Percentiles rank a stretch among this genome's conserved stretches.
Conservation (phyloP, 345 rosid species). For the Salix suchowensis region DNA sequence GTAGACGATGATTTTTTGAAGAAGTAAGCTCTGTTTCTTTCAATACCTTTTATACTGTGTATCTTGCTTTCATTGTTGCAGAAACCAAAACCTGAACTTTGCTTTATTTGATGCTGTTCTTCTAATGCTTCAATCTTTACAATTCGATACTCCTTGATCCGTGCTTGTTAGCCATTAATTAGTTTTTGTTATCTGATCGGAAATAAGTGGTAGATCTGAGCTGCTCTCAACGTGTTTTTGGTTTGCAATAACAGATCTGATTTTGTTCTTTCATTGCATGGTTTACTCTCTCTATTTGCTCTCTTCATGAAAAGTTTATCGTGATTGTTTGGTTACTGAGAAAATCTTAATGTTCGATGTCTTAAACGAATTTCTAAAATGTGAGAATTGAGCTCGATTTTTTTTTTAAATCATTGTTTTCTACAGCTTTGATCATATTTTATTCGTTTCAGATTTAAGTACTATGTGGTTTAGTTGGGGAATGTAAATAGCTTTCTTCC, state of each 20-base stretch:
- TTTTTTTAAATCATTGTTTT: background rate
- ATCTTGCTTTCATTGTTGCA: background rate
- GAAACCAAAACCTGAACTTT: background rate
- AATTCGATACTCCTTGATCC: background rate
- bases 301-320: background rate
- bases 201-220: background rate
- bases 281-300: background rate
- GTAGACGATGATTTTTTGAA: constrained; percentile 81
- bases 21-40: constrained; percentile 39
- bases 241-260: background rate
- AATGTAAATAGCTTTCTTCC: background rate
- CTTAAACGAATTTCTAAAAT: background rate
- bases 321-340: background rate
- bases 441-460: background rate
- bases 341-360: background rate
- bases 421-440: background rate
- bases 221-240: background rate
- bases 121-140: background rate
- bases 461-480: background rate
- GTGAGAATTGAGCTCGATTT: background rate
- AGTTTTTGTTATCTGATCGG: background rate
- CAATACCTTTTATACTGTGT: background rate
- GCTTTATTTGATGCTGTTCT: background rate
- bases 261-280: background rate
- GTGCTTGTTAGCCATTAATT: background rate